phyloP scores from a whole-genome alignment of 1,284 basidiomycete genomes.

The Leccinum pachyderme region DNA sequence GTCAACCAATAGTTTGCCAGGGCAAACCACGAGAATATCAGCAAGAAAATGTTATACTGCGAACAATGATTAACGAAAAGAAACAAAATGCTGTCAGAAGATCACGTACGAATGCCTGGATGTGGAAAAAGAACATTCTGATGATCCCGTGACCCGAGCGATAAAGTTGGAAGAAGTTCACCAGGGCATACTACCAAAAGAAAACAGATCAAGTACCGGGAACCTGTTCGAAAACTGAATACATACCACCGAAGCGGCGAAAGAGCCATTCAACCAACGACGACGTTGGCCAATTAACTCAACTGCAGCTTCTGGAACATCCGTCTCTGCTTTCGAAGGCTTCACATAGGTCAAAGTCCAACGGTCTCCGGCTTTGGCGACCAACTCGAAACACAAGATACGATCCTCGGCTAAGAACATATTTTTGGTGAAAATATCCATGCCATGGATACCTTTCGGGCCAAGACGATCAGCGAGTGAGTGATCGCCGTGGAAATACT shows the following conservation, averaged over 20 bases:
- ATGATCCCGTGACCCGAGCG: conserved; percentile 80
- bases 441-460: conserved; percentile 92
- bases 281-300: conserved; percentile 95
- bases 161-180: conserved; percentile 93
- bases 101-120: conserved; percentile 78
- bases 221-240: not conserved
- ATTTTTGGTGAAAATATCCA: conserved; percentile 98
- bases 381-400: conserved; percentile 96
- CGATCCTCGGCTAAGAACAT: conserved; percentile 96
- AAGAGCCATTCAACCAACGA: conserved; percentile 96
- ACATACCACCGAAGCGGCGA: conserved; percentile 90
- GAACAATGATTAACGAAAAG: conserved; percentile 4
- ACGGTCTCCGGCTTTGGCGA: conserved; percentile 81
- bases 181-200: conserved; percentile 73
- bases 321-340: conserved; percentile 92
- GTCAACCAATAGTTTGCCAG: conserved; percentile 94
- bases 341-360: conserved; percentile 97
- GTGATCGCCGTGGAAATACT: conserved; percentile 99
- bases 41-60: conserved; percentile 75
- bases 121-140: conserved; percentile 92
- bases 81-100: not conserved
- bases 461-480: conserved; percentile 91
- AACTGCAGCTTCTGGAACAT: conserved; percentile 87
- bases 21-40: conserved; percentile 90
- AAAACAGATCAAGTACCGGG: not conserved